phyloP scores from a whole-genome alignment of 139 green algal species.

The Protoeuglena noctilucae region DNA sequence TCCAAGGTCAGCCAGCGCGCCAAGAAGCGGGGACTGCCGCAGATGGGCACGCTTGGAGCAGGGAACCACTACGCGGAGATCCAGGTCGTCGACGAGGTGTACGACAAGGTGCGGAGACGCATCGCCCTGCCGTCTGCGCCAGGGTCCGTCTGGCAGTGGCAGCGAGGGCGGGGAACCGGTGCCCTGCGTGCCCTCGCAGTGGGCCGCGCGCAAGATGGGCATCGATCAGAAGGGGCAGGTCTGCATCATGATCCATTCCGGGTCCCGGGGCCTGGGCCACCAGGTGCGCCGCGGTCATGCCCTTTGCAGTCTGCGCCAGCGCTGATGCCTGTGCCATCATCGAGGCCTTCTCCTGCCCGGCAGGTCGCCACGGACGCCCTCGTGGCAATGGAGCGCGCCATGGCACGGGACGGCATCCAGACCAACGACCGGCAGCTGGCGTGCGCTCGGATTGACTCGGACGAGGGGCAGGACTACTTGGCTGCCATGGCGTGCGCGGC shows the following conservation, averaged over 20 bases:
- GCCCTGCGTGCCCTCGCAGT: too few relatives aligned
- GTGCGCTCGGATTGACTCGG: slow-evolving; percentile 54
- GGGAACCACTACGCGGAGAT: slow-evolving; percentile 88
- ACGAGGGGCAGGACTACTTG: slow-evolving; percentile 69
- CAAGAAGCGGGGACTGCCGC: slow-evolving; percentile 75
- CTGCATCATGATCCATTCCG: slow-evolving; percentile 75
- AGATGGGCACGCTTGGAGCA: slow-evolving; percentile 81
- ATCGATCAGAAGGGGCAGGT: slow-evolving; percentile 23
- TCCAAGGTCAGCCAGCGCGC: slow-evolving; percentile 51
- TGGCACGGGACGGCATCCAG: slow-evolving; percentile 52
- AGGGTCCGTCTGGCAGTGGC: too few relatives aligned
- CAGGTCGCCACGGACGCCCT: slow-evolving; percentile 74
- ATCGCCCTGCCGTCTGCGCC: too few relatives aligned
- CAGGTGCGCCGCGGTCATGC: slow-evolving; percentile 34
- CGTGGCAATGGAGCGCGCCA: slow-evolving; percentile 65
- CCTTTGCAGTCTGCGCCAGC: too few relatives aligned
- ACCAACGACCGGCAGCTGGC: slow-evolving; percentile 76
- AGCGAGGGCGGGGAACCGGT: too few relatives aligned
- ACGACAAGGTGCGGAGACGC: slow-evolving; percentile 46
- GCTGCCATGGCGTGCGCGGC: slow-evolving; percentile 70
- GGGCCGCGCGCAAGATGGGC: slow-evolving; percentile 16
- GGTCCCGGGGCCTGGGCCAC: slow-evolving; percentile 63
- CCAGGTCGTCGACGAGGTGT: slow-evolving; percentile 72
- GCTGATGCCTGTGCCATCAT: too few relatives aligned
- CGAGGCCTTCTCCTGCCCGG: neutral